phyloP scores from a whole-genome alignment of 2,329 filamentous ascomycete species.

The Aspergillus sp. region DNA sequence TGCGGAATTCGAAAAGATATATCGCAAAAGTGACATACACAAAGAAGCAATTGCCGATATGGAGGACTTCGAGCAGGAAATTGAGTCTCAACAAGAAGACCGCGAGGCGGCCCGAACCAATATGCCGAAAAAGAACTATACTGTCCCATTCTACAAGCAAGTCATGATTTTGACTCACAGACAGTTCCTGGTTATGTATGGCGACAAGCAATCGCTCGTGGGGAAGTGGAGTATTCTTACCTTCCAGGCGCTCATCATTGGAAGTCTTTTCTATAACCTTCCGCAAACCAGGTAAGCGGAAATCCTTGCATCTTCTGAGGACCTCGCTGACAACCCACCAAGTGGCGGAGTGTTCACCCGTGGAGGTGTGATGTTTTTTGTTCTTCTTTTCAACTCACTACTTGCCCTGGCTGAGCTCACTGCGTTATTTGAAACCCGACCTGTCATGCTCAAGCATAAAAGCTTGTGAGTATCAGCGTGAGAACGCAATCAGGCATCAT shows the following conservation, averaged over 20 bases:
- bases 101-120: slow-evolving; percentile 40
- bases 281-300: slow-evolving; percentile 45
- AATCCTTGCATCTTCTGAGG: not conserved
- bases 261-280: slow-evolving; percentile 55
- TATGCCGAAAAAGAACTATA: slow-evolving; percentile 53
- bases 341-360: slow-evolving; percentile 58
- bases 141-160: slow-evolving; percentile 52
- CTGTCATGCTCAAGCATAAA: slow-evolving; percentile 69
- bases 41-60: slow-evolving; percentile 50
- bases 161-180: slow-evolving; percentile 56
- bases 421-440: slow-evolving; percentile 60
- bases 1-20: slow-evolving; percentile 56
- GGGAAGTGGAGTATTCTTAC: slow-evolving; percentile 53
- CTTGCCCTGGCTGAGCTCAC: slow-evolving; percentile 62
- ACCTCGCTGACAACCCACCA: not conserved
- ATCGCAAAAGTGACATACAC: slow-evolving; percentile 48
- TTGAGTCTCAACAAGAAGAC: slow-evolving; percentile 43
- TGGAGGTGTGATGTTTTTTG: slow-evolving; percentile 62
- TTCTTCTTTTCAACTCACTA: slow-evolving; percentile 63
- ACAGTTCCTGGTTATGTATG: slow-evolving; percentile 54
- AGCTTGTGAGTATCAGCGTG: slow-evolving; percentile 49
- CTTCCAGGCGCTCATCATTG: slow-evolving; percentile 48
- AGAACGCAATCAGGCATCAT: not conserved
- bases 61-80: slow-evolving; percentile 53
- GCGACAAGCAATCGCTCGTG: slow-evolving; percentile 51